Percentiles rank a stretch among this genome's conserved stretches.
These are phyloP conservation scores for Cryphonectria naterciae DNA, from an alignment of 2,329 filamentous ascomycete genomes.

Conservation along the genomic window DNA sequence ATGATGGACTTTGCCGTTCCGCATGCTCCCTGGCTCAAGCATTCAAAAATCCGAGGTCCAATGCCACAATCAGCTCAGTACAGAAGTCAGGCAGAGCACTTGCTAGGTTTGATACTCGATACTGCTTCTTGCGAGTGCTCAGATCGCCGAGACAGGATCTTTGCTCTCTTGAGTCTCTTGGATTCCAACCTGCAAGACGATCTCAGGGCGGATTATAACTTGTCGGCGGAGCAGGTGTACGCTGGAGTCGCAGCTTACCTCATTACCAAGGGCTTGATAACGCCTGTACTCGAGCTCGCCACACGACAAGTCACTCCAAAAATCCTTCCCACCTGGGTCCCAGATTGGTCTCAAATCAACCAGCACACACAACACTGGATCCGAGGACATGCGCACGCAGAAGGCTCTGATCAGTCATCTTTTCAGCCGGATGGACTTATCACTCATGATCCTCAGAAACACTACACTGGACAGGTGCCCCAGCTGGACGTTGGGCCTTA, in stretches of 20 bases:
- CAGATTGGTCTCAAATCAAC: neutral
- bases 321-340: neutral
- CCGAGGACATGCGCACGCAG: too few species aligned
- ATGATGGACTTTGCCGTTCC: neutral
- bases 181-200: neutral
- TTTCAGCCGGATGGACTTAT: too few species aligned
- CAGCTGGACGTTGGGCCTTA: too few species aligned
- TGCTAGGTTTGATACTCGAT: neutral
- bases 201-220: neutral
- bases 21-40: neutral
- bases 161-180: neutral
- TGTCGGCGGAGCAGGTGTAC: neutral
- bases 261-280: neutral
- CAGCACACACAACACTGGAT: too few species aligned
- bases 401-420: too few species aligned
- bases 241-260: neutral
- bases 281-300: neutral
- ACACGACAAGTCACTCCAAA: neutral
- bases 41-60: neutral
- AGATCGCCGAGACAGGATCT: neutral
- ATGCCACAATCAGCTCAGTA: neutral
- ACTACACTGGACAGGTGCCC: too few species aligned
- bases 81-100: neutral
- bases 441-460: too few species aligned
- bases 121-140: neutral